Conservation (phyloP, 1,139 yeast species). For the Eremothecium gossypii region DNA sequence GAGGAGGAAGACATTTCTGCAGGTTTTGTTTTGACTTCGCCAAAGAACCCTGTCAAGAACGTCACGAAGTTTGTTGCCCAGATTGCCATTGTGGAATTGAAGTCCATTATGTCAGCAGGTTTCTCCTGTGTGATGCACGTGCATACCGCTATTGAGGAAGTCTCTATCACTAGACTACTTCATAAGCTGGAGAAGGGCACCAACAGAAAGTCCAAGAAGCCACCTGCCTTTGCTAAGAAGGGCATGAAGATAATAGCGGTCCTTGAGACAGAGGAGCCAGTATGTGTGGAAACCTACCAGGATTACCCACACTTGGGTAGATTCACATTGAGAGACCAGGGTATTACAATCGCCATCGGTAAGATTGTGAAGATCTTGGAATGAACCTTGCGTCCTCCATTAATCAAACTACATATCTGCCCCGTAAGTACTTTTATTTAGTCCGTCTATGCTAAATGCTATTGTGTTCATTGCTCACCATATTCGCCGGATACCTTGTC, state of each 20-base stretch:
- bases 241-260: conserved; percentile 97
- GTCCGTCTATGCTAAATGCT: background rate
- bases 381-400: conserved; percentile 11
- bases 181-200: conserved; percentile 96
- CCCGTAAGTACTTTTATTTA: conserved; percentile 1
- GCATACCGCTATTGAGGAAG: conserved; percentile 97
- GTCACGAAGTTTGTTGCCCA: conserved; percentile 91
- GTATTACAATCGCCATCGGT: conserved; percentile 96
- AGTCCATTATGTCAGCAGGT: conserved; percentile 88
- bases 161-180: conserved; percentile 66
- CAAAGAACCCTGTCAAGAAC: conserved; percentile 81
- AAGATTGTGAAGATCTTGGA: conserved; percentile 70
- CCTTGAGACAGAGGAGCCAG: conserved; percentile 73
- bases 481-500: conserved; percentile 21
- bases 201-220: conserved; percentile 88
- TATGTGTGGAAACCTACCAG: conserved; percentile 86
- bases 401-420: conserved; percentile 4
- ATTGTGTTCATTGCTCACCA: background rate
- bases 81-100: conserved; percentile 91
- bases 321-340: conserved; percentile 97
- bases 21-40: conserved; percentile 85
- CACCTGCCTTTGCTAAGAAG: conserved; percentile 97
- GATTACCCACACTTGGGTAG: conserved; percentile 96
- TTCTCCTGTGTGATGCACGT: conserved; percentile 97
- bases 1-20: conserved; percentile 93